Conservation (phyloP, 345 rosid species). For the Microcos paniculata region DNA sequence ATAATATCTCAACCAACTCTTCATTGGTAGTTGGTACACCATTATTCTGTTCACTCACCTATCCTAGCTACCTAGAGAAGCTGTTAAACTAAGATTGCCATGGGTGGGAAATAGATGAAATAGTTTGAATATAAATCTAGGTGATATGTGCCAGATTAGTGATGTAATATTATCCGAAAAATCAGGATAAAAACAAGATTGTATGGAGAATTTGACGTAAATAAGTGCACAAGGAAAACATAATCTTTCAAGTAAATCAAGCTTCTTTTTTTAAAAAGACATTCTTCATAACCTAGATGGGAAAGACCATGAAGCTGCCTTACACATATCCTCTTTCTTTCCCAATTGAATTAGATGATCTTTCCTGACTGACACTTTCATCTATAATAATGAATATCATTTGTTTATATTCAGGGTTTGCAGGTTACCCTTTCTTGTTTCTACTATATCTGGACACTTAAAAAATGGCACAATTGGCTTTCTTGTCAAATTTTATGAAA, state of each 20-base stretch:
- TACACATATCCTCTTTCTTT: not conserved
- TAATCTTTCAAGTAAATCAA: not conserved
- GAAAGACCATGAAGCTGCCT: not conserved
- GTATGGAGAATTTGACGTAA: not conserved
- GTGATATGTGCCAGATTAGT: not conserved
- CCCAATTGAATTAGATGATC: not conserved
- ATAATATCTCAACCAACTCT: not conserved
- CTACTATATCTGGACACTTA: no score
- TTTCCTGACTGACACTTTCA: not conserved
- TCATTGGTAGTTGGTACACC: not conserved
- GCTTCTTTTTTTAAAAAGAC: not conserved
- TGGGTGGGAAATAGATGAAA: not conserved
- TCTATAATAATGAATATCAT: not conserved
- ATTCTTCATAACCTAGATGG: not conserved
- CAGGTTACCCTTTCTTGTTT: not conserved
- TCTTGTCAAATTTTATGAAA: not conserved
- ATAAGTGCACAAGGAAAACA: not conserved
- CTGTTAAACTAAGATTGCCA: not conserved
- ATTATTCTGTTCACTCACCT: not conserved
- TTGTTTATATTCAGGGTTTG: not conserved
- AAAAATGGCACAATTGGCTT: no score
- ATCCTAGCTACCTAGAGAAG: not conserved
- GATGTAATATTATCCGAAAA: not conserved
- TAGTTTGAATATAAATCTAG: slow-evolving; percentile 1
- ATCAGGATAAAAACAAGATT: not conserved